Base-by-base conservation (phyloP, 2,329 filamentous ascomycete genomes). In the Aspergillus carbonarius region DNA sequence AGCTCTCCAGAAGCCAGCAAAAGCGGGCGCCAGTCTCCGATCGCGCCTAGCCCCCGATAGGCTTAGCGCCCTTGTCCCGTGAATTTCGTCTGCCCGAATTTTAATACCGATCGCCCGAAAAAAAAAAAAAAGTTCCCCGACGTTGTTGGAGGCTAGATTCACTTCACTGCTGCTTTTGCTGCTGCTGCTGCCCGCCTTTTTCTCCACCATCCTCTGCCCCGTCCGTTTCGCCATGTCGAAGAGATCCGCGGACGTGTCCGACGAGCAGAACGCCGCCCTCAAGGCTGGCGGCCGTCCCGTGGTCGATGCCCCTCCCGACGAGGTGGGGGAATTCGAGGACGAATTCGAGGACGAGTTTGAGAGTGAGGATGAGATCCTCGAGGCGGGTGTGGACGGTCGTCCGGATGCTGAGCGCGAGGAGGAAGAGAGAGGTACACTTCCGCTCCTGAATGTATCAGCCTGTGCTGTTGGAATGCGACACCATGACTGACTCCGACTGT, bases 331-430 rank as follows among this genome's bases (percentile, higher is more conserved):
- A 59, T 83, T 90, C 54, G 86, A 90, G 68, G 83, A 85, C 66
- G 90, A 98, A 66, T 98, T 96, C 63, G 95, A 96, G 72, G 95
- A 97, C 78, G 93, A 98, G 72, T 97, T 93, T 67, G 93, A 97
- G 81, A 96, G 87, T 68, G 88, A 90, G 69, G 93, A 97, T 74
- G 93, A 98, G 76, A 91, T 98, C 54, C 79, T 97, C 60, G 93
- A 98, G 78, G 93, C 95, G 4, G 93, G 93, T 61, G 92, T 97
- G 12, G 93, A 97, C 73, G 93, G 93, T 17, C 81, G 92, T 63
- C 93, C 93, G 30, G 93, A 98, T 75, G 91, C 90, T 7, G 93
- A 98, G 82, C 82, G 92, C 42, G 93, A 98, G 7, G 93, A 97
- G 65, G 92, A 96, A 78, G 86, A 87, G 74, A 88, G 84, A 72